Percentiles rank a stretch among this genome's conserved stretches.
phyloP scores from a whole-genome alignment of 2,329 filamentous ascomycete genomes.

The Ilyonectria robusta region DNA sequence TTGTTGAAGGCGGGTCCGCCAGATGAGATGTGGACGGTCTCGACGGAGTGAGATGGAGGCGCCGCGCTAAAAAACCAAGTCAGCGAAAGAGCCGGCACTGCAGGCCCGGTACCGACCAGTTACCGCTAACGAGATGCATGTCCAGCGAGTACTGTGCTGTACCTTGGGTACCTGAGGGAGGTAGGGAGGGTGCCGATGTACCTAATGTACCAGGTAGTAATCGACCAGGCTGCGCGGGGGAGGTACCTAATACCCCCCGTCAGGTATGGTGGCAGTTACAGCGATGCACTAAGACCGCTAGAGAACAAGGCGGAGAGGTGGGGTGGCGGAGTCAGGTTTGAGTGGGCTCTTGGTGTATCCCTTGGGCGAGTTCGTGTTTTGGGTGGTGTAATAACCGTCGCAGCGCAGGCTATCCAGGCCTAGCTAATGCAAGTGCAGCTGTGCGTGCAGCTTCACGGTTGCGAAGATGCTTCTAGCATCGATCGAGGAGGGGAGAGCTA shows the following conservation, averaged over 20 bases:
- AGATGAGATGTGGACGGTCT: conserved; percentile 17
- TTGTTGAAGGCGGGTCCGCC: conserved; percentile 17
- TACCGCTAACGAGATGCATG: not conserved
- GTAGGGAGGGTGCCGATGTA: not conserved
- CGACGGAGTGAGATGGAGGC: conserved; percentile 23
- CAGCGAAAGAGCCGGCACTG: not conserved
- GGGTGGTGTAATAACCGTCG: conserved; percentile 11
- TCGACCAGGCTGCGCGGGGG: not conserved
- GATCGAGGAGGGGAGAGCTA: not conserved
- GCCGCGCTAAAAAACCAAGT: conserved; percentile 18
- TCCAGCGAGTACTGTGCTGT: not conserved
- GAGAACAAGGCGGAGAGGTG: conserved; percentile 13
- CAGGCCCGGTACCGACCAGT: not conserved
- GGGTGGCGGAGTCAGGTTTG: conserved; percentile 10
- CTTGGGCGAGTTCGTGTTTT: conserved; percentile 2
- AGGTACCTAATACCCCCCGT: not conserved
- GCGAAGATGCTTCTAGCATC: not conserved
- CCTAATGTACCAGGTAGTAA: not conserved
- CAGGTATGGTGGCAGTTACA: conserved; percentile 10
- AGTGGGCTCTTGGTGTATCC: conserved; percentile 8
- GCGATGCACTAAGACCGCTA: conserved; percentile 18
- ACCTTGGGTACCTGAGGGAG: not conserved
- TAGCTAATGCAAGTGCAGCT: not conserved
- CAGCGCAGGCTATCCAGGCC: not conserved
- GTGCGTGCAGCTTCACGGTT: no score